Evolutionary conservation across 352 stramenopile genomes (phyloP), one percentile per base, ranked within the genome.

Genomic region (Pythium plurisporium): DNA sequence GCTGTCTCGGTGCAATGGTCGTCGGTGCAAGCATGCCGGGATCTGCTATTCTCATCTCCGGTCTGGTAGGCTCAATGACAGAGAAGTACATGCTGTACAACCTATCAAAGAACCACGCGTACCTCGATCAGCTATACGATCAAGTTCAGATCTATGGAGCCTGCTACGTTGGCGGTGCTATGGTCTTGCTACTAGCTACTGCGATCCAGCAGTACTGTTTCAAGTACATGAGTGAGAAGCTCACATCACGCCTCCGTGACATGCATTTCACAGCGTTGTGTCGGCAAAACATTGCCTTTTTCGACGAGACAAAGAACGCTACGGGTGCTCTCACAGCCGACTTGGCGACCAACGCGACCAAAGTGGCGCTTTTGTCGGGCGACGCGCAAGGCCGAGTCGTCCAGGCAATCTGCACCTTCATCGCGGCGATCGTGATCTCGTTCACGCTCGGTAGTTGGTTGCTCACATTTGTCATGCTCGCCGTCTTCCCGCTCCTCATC

Each of bases 381-480:
- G 75, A 86, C 30, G 45, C 72, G 0, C 70, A 75, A 36, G 72
- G 69, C 0, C 67, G 75, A 10, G 54, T 87, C 23, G 56, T 88
- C 2, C 69, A 83, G 33, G 64, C 72, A 11, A 23, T 74, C 8
- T 79, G 75, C 47, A 84, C 74, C 4, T 67, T 82, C 17, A 23
- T 80, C 20, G 62, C 64, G 15, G 73, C 70, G 8, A 56, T 86
- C 19, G 42, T 72, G 12, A 77, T 87, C 34, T 77, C 79, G 19
- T 75, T 88, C 22, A 73, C 79, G 36, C 37, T 69, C 2, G 78
- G 72, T 6, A 77, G 63, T 26, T 89, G 77, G 78, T 49, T 81
- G 37, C 55, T 93, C 4, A 79, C 76, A 3, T 65, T 89, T 22
- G 65, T 89, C 22, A 81, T 88, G 64, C 43, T 86, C 9, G 71